Conservation (phyloP, 345 rosid genomes). For the Arabis alpina region DNA sequence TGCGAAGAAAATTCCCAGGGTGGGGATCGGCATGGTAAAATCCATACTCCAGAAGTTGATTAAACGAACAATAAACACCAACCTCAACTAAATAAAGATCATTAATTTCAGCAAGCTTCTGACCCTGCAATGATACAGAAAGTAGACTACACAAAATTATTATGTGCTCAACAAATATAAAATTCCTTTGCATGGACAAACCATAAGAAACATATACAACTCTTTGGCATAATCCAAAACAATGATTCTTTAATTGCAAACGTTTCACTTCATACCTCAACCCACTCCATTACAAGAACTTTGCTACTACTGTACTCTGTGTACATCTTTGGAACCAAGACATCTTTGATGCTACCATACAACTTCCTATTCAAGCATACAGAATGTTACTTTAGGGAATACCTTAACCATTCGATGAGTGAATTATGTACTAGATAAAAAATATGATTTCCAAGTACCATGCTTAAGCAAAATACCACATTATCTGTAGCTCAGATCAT, state of each 20-base stretch:
- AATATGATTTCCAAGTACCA: constrained; percentile 14
- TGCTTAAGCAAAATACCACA: constrained; percentile 4
- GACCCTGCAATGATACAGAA: constrained; percentile 58
- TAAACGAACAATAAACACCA: constrained; percentile 96
- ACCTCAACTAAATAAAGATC: constrained; percentile 79
- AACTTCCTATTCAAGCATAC: constrained; percentile 59
- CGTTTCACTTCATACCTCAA: constrained; percentile 64
- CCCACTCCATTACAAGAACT: constrained; percentile 96
- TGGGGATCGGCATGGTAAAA: constrained; percentile 99
- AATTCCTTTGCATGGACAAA: not conserved
- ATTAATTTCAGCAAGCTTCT: constrained; percentile 76
- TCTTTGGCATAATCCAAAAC: constrained; percentile 10
- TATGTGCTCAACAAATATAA: constrained; percentile 11
- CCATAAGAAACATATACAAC: constrained; percentile 20
- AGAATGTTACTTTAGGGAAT: constrained; percentile 28
- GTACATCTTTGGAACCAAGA: constrained; percentile 83
- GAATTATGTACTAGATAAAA: not conserved
- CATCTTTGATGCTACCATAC: constrained; percentile 78
- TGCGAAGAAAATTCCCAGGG: constrained; percentile 93
- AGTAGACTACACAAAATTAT: constrained; percentile 24
- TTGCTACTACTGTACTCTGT: constrained; percentile 77
- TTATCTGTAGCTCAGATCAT: constrained; percentile 34
- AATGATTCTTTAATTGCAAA: constrained; percentile 4
- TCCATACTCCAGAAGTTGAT: constrained; percentile 88
- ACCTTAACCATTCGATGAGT: constrained; percentile 6